Conservation (phyloP, 2,329 filamentous ascomycete species). For the Talaromyces sp. region DNA sequence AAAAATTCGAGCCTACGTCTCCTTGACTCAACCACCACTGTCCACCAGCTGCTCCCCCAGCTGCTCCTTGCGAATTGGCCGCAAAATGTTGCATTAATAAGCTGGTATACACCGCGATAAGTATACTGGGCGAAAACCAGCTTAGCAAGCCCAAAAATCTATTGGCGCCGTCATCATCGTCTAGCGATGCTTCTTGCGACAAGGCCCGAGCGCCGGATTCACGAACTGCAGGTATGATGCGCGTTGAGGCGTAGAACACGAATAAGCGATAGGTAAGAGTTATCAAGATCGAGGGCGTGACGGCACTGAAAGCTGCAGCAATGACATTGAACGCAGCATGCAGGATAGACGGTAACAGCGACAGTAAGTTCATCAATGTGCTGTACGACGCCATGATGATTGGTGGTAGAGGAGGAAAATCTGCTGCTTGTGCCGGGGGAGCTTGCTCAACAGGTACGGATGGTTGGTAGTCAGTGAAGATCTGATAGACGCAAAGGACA, state of each 20-base stretch:
- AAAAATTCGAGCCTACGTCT: slow-evolving; percentile 77
- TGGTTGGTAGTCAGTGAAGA: slow-evolving; percentile 96
- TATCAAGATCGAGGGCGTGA: slow-evolving; percentile 92
- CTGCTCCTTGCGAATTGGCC: slow-evolving; percentile 56
- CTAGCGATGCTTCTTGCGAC: slow-evolving; percentile 76
- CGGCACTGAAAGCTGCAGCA: slow-evolving; percentile 86
- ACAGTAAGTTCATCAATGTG: slow-evolving; percentile 77
- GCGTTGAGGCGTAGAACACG: slow-evolving; percentile 90
- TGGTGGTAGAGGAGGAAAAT: slow-evolving; percentile 91
- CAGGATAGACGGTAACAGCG: slow-evolving; percentile 74
- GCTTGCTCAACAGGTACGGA: slow-evolving; percentile 58
- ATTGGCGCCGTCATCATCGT: slow-evolving; percentile 77
- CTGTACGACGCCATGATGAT: slow-evolving; percentile 99
- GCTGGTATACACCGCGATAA: slow-evolving; percentile 95
- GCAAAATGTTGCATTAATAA: slow-evolving; percentile 93
- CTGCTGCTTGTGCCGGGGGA: slow-evolving; percentile 54
- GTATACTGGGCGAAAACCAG: slow-evolving; percentile 90
- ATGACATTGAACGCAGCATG: slow-evolving; percentile 81
- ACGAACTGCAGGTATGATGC: slow-evolving; percentile 89
- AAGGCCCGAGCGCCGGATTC: slow-evolving; percentile 79
- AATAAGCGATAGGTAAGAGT: slow-evolving; percentile 89
- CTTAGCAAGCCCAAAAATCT: slow-evolving; percentile 76
- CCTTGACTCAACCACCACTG: slow-evolving; percentile 83
- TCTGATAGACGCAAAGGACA: slow-evolving; percentile 98
- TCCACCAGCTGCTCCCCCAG: slow-evolving; percentile 54